Evolutionary conservation across 345 rosid species (phyloP).

Genomic region (Noccaea caerulescens): DNA sequence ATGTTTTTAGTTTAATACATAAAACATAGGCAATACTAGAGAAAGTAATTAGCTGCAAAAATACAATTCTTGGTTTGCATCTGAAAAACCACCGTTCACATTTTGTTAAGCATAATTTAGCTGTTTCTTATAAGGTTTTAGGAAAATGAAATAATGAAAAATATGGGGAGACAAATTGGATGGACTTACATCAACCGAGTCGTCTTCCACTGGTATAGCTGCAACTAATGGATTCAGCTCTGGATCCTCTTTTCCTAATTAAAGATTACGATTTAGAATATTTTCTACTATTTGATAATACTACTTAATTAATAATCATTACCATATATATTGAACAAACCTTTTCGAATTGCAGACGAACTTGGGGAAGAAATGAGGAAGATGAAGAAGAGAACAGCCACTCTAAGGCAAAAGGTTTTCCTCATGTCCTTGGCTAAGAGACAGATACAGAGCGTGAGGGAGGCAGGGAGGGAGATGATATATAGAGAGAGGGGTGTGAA

Average conservation of each 20-base stretch:
- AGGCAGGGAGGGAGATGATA: neutral
- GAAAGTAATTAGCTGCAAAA: neutral
- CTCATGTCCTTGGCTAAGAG: conserved; percentile 49
- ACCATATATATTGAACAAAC: conserved; percentile 45
- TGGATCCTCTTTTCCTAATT: conserved; percentile 45
- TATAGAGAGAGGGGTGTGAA: neutral
- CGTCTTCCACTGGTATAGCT: conserved; percentile 37
- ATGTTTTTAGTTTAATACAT: neutral
- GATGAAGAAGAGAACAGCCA: conserved; percentile 49
- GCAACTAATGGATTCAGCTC: conserved; percentile 44
- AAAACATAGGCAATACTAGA: neutral
- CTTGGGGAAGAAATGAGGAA: conserved; percentile 47
- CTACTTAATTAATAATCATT: neutral
- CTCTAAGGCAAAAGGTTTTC: conserved; percentile 43
- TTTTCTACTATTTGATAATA: neutral
- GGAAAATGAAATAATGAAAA: neutral
- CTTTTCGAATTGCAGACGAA: conserved; percentile 46
- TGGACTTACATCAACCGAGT: conserved; percentile 43
- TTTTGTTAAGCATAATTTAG: neutral
- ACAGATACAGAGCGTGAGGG: conserved; percentile 1
- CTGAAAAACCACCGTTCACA: neutral
- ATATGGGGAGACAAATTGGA: neutral
- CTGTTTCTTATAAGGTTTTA: neutral
- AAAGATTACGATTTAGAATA: conserved; percentile 12
- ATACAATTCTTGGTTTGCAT: neutral